Evolutionary conservation across 345 rosid genomes (phyloP).

Genomic region (Moringa oleifera): DNA sequence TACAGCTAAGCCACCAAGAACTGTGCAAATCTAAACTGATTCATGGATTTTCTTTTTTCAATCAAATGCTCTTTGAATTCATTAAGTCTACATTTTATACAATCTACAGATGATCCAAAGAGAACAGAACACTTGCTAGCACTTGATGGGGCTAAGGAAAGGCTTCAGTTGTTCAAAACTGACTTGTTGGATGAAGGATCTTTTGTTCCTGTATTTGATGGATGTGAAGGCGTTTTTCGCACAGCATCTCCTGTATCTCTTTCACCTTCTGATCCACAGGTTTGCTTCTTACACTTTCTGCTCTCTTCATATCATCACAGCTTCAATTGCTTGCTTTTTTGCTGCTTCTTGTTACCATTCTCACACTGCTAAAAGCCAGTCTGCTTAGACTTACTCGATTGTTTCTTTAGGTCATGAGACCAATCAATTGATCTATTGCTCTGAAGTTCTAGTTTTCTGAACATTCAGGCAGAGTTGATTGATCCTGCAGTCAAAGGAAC

Average conservation of each 20-base stretch:
- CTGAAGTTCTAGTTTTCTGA: too few relatives aligned
- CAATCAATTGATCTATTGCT: too few relatives aligned
- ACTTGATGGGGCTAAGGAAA: conserved; percentile 37
- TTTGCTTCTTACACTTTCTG: neutral
- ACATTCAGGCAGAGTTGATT: conserved; percentile 29
- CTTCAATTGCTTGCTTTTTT: too few relatives aligned
- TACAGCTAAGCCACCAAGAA: too few relatives aligned
- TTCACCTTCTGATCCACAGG: neutral
- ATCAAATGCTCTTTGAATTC: too few relatives aligned
- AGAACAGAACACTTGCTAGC: conserved; percentile 26
- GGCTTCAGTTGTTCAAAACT: conserved; percentile 29
- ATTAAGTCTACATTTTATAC: too few relatives aligned
- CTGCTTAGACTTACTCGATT: too few relatives aligned
- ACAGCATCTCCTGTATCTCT: conserved; percentile 24
- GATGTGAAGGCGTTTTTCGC: conserved; percentile 32
- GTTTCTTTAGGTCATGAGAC: too few relatives aligned
- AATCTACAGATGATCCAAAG: conserved; percentile 20
- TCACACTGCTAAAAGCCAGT: too few relatives aligned
- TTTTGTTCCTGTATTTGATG: conserved; percentile 28
- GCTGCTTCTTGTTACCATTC: too few relatives aligned
- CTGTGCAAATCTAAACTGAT: too few relatives aligned
- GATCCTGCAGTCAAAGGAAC: conserved; percentile 51
- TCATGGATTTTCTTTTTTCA: too few relatives aligned
- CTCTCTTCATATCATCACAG: neutral
- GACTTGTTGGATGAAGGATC: conserved; percentile 29